Evolutionary conservation across 805 yeast genomes (phyloP).

Genomic region (Teunomyces panamensis): DNA sequence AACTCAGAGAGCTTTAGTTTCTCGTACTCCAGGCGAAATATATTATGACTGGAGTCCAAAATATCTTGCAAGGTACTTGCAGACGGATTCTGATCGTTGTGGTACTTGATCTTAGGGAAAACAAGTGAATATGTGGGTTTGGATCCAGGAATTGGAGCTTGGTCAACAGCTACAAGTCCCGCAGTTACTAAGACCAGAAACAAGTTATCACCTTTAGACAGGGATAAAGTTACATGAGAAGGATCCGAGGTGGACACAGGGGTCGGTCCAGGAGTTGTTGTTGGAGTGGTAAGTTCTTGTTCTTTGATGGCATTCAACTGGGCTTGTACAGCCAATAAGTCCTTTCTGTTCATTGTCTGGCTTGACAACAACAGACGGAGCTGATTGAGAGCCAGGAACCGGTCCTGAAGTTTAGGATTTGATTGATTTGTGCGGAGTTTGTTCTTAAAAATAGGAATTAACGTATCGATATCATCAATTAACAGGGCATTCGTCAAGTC

Average conservation of each 20-base stretch:
- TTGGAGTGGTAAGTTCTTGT: constrained; percentile 18
- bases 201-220: constrained; percentile 22
- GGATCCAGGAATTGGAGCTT: constrained; percentile 39
- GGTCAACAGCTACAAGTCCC: constrained; percentile 40
- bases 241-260: constrained; percentile 9
- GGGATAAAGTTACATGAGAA: background rate
- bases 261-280: constrained; percentile 11
- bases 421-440: constrained; percentile 31
- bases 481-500: constrained; percentile 21
- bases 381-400: constrained; percentile 44
- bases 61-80: constrained; percentile 22
- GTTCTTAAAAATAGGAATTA: constrained; percentile 42
- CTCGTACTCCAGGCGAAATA: constrained; percentile 31
- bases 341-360: constrained; percentile 32
- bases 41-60: constrained; percentile 14
- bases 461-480: constrained; percentile 33
- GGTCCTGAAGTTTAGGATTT: constrained; percentile 41
- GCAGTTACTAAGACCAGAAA: constrained; percentile 33
- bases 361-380: constrained; percentile 38
- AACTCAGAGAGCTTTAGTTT: constrained; percentile 32
- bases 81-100: constrained; percentile 14
- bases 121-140: constrained; percentile 30
- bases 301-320: constrained; percentile 38
- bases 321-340: constrained; percentile 36
- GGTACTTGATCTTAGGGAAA: constrained; percentile 31